Percentiles rank a stretch among this genome's conserved stretches.
Conservation (phyloP, 148 eudicot species). For the Camellia japonica region DNA sequence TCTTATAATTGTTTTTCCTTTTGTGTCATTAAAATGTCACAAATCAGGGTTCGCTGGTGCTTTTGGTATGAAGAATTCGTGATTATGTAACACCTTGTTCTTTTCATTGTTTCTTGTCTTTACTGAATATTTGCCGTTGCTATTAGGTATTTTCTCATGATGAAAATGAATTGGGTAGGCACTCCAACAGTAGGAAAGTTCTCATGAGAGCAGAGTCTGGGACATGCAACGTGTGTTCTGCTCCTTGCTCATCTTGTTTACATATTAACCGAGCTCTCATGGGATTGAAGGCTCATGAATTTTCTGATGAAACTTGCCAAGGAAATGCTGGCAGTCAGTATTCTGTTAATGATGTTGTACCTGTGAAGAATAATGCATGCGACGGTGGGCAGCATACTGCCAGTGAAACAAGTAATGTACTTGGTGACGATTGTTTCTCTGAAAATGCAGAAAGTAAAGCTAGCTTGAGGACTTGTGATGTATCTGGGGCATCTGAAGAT, state of each 20-base stretch:
- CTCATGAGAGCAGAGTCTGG: conserved; percentile 25
- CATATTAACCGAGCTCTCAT: conserved; percentile 30
- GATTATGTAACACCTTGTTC: not conserved
- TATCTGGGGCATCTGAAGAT: conserved; percentile 26
- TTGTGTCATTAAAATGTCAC: not conserved
- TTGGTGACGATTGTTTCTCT: conserved; percentile 26
- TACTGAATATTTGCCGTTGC: conserved; percentile 3
- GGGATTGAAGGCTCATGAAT: conserved; percentile 41
- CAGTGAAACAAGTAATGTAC: conserved; percentile 29
- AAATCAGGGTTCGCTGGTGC: not conserved
- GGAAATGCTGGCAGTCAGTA: conserved; percentile 27
- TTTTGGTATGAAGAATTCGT: not conserved
- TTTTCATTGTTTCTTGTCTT: not conserved
- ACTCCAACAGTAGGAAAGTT: conserved; percentile 27
- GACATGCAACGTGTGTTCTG: conserved; percentile 42
- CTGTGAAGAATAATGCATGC: conserved; percentile 17
- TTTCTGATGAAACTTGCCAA: conserved; percentile 37
- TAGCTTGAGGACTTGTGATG: conserved; percentile 24
- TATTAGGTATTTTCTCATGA: conserved; percentile 31
- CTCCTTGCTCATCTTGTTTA: conserved; percentile 46
- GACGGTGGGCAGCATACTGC: conserved; percentile 20
- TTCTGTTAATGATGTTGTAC: conserved; percentile 26
- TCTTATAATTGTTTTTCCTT: not conserved
- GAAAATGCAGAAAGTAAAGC: conserved; percentile 31
- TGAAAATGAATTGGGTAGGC: conserved; percentile 21